phyloP scores from a whole-genome alignment of 2,329 filamentous ascomycete species.

The Teratosphaeria gauchensis region DNA sequence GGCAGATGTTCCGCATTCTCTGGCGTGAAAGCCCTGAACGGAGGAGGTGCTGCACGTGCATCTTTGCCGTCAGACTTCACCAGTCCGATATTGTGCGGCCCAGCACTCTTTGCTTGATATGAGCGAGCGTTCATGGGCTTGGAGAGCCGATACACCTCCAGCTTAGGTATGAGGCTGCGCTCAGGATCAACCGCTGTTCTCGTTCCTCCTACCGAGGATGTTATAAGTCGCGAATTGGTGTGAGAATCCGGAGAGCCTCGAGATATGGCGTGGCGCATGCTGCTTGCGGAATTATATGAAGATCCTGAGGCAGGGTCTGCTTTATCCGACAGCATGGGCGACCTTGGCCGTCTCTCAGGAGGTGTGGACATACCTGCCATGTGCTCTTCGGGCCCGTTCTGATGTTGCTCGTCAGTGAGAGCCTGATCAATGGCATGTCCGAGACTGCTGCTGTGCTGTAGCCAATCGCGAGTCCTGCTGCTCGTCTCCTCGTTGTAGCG shows the following conservation, averaged over 20 bases:
- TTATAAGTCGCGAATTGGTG: no score
- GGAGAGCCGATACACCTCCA: background rate
- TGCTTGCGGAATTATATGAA: background rate
- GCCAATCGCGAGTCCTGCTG: background rate
- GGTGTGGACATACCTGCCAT: background rate
- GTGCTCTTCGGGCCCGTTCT: background rate
- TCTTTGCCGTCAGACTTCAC: background rate
- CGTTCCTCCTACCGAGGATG: no score
- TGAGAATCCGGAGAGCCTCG: no score
- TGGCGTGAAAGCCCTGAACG: no score
- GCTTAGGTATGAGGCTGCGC: background rate
- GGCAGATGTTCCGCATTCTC: background rate
- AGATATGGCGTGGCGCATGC: no score
- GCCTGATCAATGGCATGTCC: conserved; percentile 1
- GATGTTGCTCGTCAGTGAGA: conserved; percentile 2
- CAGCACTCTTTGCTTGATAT: background rate
- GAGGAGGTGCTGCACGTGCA: no score
- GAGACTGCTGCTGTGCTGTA: background rate
- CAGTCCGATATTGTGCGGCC: background rate
- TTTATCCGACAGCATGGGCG: background rate
- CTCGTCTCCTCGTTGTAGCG: background rate
- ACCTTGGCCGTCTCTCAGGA: background rate
- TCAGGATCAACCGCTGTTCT: background rate
- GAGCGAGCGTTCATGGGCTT: background rate
- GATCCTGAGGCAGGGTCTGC: background rate